phyloP scores from a whole-genome alignment of 2,329 filamentous ascomycete species.

The Botrytis hyacinthi region DNA sequence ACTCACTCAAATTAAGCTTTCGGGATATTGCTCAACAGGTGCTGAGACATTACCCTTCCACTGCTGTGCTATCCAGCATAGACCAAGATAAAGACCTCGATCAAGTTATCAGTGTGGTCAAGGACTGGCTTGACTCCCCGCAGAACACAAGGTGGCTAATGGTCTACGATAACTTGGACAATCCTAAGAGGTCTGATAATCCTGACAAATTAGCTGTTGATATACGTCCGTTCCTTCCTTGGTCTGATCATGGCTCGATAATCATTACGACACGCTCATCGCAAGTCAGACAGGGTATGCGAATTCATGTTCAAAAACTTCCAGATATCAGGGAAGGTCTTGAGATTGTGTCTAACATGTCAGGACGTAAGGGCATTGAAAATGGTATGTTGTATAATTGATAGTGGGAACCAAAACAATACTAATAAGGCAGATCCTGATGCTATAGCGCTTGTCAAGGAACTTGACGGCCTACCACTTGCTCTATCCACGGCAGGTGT shows the following conservation, averaged over 20 bases:
- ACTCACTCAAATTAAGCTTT: constrained; percentile 42
- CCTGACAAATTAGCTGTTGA: constrained; percentile 13
- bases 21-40: constrained; percentile 36
- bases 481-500: constrained; percentile 18
- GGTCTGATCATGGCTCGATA: constrained; percentile 23
- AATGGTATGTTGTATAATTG: constrained; percentile 28
- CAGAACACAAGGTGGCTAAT: constrained; percentile 41
- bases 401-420: constrained; percentile 16
- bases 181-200: constrained; percentile 34
- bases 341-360: constrained; percentile 31
- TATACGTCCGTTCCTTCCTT: constrained; percentile 21
- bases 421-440: constrained; percentile 18
- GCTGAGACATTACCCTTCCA: constrained; percentile 31
- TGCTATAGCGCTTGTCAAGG: constrained; percentile 21
- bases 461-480: constrained; percentile 21
- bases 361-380: constrained; percentile 26
- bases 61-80: constrained; percentile 31
- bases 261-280: constrained; percentile 25
- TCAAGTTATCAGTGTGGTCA: constrained; percentile 39
- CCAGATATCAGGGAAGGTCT: constrained; percentile 24
- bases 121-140: constrained; percentile 40
- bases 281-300: constrained; percentile 1
- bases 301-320: constrained; percentile 23
- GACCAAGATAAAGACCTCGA: constrained; percentile 33
- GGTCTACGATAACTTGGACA: constrained; percentile 38